Evolutionary conservation across 2,329 filamentous ascomycete genomes (phyloP).

Genomic region (Ceratocystis diversiconidia): DNA sequence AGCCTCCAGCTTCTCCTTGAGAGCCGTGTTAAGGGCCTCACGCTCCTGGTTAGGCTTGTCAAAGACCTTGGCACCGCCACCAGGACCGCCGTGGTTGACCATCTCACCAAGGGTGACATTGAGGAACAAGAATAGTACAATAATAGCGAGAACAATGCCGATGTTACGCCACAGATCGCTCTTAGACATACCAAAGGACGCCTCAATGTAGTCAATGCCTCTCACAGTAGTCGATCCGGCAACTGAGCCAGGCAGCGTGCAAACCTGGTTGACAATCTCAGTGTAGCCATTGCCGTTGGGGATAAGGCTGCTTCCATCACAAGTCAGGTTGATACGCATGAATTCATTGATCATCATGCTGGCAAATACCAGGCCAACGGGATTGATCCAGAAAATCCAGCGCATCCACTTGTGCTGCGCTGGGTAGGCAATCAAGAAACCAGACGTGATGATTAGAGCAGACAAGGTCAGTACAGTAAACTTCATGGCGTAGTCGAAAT

Average conservation of each 20-base stretch:
- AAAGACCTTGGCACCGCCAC: constrained; percentile 66
- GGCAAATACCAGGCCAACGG: constrained; percentile 60
- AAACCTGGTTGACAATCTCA: constrained; percentile 62
- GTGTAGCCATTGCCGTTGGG: constrained; percentile 56
- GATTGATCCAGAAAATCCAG: constrained; percentile 70
- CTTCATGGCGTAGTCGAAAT: constrained; percentile 77
- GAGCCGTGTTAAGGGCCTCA: constrained; percentile 48
- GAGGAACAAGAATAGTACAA: constrained; percentile 57
- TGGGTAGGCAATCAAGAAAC: constrained; percentile 71
- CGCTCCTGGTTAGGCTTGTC: constrained; percentile 59
- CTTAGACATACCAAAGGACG: constrained; percentile 52
- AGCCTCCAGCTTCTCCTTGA: constrained; percentile 44
- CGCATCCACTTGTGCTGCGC: constrained; percentile 60
- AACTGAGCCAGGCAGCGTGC: constrained; percentile 59
- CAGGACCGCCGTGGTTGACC: constrained; percentile 56
- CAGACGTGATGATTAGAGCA: constrained; percentile 65
- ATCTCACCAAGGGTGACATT: constrained; percentile 70
- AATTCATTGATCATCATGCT: constrained; percentile 84
- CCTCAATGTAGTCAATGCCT: constrained; percentile 54
- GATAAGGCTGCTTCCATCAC: constrained; percentile 52
- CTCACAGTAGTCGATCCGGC: constrained; percentile 49
- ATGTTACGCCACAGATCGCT: constrained; percentile 69
- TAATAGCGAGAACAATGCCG: constrained; percentile 64
- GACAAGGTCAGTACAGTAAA: constrained; percentile 68
- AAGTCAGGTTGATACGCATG: constrained; percentile 50